phyloP scores from a whole-genome alignment of 306 rosid genomes.

The Citrullus colocynthis region DNA sequence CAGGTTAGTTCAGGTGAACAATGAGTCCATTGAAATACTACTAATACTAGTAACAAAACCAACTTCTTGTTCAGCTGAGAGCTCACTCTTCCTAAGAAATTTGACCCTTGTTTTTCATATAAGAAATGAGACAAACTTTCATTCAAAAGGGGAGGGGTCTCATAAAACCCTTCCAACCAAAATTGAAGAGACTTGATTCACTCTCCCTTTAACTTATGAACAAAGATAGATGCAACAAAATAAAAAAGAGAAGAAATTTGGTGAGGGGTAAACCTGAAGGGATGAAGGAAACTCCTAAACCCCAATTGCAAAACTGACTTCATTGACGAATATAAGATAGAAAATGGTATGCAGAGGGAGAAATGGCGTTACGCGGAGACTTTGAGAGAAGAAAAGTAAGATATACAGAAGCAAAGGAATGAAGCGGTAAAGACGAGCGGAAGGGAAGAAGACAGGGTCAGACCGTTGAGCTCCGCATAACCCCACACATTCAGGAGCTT shows the following conservation, averaged over 20 bases:
- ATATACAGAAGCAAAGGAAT: not conserved
- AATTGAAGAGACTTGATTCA: not conserved
- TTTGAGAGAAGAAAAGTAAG: not conserved
- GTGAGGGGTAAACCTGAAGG: slow-evolving; percentile 26
- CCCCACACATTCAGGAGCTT: not conserved
- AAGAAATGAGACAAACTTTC: not conserved
- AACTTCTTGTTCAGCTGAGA: no score
- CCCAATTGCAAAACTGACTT: slow-evolving; percentile 35
- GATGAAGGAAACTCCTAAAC: slow-evolving; percentile 17
- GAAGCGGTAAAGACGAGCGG: slow-evolving; percentile 5
- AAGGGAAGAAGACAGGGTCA: not conserved
- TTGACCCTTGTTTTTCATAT: no score
- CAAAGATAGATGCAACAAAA: not conserved
- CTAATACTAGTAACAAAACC: not conserved
- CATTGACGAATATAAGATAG: slow-evolving; percentile 18
- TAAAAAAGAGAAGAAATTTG: not conserved
- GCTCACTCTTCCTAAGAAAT: no score
- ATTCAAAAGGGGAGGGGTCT: not conserved
- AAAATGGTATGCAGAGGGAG: not conserved
- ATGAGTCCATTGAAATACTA: not conserved
- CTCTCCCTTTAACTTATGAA: not conserved
- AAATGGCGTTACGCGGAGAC: not conserved
- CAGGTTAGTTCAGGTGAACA: slow-evolving; percentile 11
- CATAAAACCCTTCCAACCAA: not conserved
- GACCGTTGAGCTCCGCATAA: not conserved